Evolutionary conservation across 202 grass and related monocot species (phyloP), one percentile per base, ranked within the genome.

Genomic region (Carex arenaria): DNA sequence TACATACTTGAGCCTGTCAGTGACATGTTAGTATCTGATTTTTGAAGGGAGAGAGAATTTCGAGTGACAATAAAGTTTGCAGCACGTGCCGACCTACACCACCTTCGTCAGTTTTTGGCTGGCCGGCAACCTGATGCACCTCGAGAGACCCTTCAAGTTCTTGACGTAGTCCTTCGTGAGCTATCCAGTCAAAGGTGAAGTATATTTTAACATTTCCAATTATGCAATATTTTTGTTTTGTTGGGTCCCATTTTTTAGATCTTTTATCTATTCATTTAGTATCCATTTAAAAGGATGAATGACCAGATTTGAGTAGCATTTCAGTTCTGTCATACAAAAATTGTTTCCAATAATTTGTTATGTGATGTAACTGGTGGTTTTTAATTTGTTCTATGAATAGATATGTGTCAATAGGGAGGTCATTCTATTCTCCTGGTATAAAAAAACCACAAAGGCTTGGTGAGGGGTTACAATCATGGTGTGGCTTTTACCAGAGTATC

Each of bases 401-500:
- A 87, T 94, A 92, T 63, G 86, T 99, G 7, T 64, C 97, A 10
- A 90, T 99, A 53, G 97, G 97, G 74, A 90, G 97, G 81, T 99
- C 93, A 28, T 99, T 99, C 88, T 99, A 99, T 86, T 99, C 97
- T 84, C 93, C 97, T 67, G 93, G 96, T 84, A 99, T 99, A 65
- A 85, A 91, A 89, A 99, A 87, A 83, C 97, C 97, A 57, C 91
- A 97, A 79, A 86, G 91, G 54, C 91, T 99, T 2, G 97, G 97
- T 2, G 97, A 99, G 28, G 97, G 97, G 49, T 91, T 99, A 55
- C 97, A 99, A 82, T 99, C 97, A 4, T 99, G 97, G 97, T 94
- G 97, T 78, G 97, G 97, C 63, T 99, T 99, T 86, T 99, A 99
- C 88, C 97, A 99, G 85, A 99, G 97, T 84, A 94, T 99, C 68